These are phyloP conservation scores for Stagonosporopsis tanaceti DNA, from an alignment of 2,329 filamentous ascomycete species.

Conservation along the genomic window DNA sequence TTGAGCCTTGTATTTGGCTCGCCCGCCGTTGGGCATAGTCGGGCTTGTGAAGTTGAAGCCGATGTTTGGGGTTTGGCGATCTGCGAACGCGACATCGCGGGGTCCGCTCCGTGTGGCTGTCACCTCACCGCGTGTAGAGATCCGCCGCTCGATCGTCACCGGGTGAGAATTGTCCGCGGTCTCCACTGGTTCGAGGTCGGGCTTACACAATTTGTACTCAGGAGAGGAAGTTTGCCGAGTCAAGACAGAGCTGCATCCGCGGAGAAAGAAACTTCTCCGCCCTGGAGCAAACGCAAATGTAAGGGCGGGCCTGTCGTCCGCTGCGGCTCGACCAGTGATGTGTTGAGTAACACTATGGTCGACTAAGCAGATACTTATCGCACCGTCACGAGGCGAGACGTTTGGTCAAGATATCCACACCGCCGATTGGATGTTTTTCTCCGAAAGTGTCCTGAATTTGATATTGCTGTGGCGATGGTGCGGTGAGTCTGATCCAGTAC, in stretches of 20 bases:
- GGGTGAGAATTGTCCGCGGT: neutral
- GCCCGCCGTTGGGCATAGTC: neutral
- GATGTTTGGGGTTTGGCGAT: slow-evolving; percentile 11
- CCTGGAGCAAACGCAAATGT: neutral
- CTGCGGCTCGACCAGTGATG: neutral
- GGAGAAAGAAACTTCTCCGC: neutral
- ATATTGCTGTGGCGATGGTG: neutral
- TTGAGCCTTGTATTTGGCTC: neutral
- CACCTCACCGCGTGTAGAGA: neutral
- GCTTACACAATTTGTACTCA: neutral
- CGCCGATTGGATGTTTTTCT: neutral
- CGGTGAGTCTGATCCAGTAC: neutral
- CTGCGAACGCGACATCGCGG: slow-evolving; percentile 7
- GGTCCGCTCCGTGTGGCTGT: slow-evolving; percentile 1
- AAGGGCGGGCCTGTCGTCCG: neutral
- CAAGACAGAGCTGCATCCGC: neutral
- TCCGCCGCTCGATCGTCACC: slow-evolving; percentile 7
- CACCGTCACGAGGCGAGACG: neutral
- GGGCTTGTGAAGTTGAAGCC: neutral
- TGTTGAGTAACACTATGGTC: neutral
- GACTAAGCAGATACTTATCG: neutral
- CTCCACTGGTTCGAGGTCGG: neutral
- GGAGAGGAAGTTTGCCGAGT: slow-evolving; percentile 12
- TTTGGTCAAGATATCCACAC: neutral
- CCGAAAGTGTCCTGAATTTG: neutral